Evolutionary conservation across 208 protist species (phyloP).

Genomic region (Leptomonas seymouri): DNA sequence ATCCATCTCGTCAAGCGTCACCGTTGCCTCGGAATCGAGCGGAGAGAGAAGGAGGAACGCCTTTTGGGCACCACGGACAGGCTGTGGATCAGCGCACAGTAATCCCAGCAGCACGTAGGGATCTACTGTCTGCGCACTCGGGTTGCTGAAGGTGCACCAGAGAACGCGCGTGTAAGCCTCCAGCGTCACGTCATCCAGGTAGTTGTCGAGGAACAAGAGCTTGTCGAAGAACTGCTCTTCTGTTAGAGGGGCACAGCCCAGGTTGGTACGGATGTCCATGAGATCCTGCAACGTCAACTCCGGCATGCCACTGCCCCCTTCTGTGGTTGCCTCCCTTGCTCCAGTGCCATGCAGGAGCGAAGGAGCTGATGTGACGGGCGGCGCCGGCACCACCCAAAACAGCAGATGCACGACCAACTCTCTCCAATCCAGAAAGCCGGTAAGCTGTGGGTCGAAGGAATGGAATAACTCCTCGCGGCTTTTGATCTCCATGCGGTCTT

Average conservation of each 20-base stretch:
- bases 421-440: conserved; percentile 84
- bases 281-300: conserved; percentile 68
- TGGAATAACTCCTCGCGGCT: conserved; percentile 60
- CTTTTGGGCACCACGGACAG: conserved; percentile 85
- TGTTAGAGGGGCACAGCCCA: conserved; percentile 43
- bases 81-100: conserved; percentile 81
- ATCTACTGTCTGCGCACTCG: conserved; percentile 42
- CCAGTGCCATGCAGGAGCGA: conserved; percentile 11
- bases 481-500: conserved; percentile 17
- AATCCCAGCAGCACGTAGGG: conserved; percentile 63
- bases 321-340: not conserved
- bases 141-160: conserved; percentile 73
- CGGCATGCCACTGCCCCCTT: conserved; percentile 28
- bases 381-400: conserved; percentile 69
- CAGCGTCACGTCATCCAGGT: conserved; percentile 47
- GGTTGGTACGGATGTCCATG: conserved; percentile 36
- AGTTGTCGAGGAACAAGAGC: conserved; percentile 69
- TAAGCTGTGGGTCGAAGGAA: conserved; percentile 58
- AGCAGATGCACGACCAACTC: conserved; percentile 85
- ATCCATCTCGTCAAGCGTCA: conserved; percentile 33
- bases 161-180: conserved; percentile 64
- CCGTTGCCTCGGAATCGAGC: conserved; percentile 16
- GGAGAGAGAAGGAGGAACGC: conserved; percentile 67
- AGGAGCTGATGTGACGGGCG: conserved; percentile 3
- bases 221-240: conserved; percentile 59